These are phyloP conservation scores for Actinomortierella ambigua DNA, from an alignment of 371 early-diverging fungal genomes.

Conservation along the genomic window DNA sequence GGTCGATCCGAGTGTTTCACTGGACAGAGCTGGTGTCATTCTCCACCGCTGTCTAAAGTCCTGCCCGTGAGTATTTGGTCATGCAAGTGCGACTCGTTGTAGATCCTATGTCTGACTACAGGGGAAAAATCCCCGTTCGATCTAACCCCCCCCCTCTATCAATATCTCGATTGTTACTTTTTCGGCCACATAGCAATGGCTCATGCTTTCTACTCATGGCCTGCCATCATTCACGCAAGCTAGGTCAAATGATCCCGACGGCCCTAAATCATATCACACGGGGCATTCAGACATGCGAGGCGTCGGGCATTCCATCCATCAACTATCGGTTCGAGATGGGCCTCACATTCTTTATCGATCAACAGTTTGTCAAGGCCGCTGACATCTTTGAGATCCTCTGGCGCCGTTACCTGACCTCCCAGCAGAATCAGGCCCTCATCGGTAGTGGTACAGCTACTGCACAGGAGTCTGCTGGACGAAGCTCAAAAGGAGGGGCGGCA, in stretches of 20 bases:
- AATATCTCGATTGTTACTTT: neutral
- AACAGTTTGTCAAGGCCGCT: slow-evolving; percentile 45
- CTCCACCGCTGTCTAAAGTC: slow-evolving; percentile 29
- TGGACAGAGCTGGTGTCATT: slow-evolving; percentile 42
- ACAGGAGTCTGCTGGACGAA: slow-evolving; percentile 8
- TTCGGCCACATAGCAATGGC: slow-evolving; percentile 25
- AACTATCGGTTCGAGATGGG: slow-evolving; percentile 49
- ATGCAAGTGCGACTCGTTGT: too few species aligned
- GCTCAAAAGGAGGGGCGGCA: slow-evolving; percentile 8
- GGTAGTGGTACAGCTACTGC: slow-evolving; percentile 1
- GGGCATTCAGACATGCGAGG: slow-evolving; percentile 46
- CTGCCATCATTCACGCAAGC: slow-evolving; percentile 47
- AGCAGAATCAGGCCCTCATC: too few species aligned
- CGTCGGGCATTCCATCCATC: slow-evolving; percentile 39
- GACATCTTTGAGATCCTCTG: slow-evolving; percentile 50
- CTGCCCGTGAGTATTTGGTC: slow-evolving; percentile 46
- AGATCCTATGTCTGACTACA: too few species aligned
- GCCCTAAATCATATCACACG: slow-evolving; percentile 46
- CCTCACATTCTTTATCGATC: slow-evolving; percentile 46
- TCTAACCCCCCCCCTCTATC: too few species aligned
- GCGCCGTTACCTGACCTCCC: slow-evolving; percentile 28
- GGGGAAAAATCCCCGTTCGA: too few species aligned
- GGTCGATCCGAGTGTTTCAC: slow-evolving; percentile 33
- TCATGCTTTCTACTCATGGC: slow-evolving; percentile 48
- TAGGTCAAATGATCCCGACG: slow-evolving; percentile 39